Percentiles rank a stretch among this genome's conserved stretches.
These are phyloP conservation scores for Licmophora abbreviata DNA, from an alignment of 108 stramenopile species.

Conservation along the genomic window DNA sequence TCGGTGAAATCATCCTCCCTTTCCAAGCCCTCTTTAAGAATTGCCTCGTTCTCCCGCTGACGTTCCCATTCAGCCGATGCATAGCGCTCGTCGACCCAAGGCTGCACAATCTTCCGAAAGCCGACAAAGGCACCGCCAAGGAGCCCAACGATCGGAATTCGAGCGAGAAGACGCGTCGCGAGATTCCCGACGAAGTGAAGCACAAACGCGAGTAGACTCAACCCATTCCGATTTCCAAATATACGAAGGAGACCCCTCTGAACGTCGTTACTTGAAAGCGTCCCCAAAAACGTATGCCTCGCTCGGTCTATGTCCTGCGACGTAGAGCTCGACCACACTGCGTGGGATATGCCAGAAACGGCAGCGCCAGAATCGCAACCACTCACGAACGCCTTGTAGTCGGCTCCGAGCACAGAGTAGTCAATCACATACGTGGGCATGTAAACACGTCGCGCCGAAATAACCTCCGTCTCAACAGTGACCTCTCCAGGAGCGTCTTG, in stretches of 20 bases:
- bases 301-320: constrained; percentile 16
- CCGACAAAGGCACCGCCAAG: constrained; percentile 50
- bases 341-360: constrained; percentile 68
- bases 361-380: constrained; percentile 57
- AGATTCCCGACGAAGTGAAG: constrained; percentile 16
- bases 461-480: constrained; percentile 55
- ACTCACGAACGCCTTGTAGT: constrained; percentile 65
- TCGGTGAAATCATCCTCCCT: constrained; percentile 46
- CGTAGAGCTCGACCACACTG: constrained; percentile 17
- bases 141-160: constrained; percentile 45
- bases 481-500: constrained; percentile 18
- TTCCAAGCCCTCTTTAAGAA: constrained; percentile 8
- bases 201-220: constrained; percentile 7
- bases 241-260: neutral
- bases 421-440: constrained; percentile 77
- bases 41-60: constrained; percentile 63
- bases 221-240: constrained; percentile 1
- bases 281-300: constrained; percentile 19
- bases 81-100: constrained; percentile 49
- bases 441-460: constrained; percentile 54
- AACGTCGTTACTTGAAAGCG: constrained; percentile 2
- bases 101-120: constrained; percentile 65
- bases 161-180: constrained; percentile 18
- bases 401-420: constrained; percentile 45
- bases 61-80: constrained; percentile 76